Evolutionary conservation across 805 yeast genomes (phyloP).

Genomic region (Cyberlindnera maclurae): DNA sequence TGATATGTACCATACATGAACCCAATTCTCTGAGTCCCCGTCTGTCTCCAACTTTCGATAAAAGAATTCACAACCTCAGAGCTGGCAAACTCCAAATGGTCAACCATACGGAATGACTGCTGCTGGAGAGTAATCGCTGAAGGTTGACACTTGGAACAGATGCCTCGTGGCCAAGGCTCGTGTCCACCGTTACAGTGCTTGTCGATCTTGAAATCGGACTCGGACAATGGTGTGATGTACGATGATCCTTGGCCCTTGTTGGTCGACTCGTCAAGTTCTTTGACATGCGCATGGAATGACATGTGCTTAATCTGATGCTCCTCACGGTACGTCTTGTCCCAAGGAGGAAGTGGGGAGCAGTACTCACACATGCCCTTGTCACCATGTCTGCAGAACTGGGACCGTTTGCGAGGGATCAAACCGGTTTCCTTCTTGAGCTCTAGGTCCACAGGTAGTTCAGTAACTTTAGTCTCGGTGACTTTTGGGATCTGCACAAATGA

Average conservation of each 20-base stretch:
- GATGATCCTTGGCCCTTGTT: slow-evolving; percentile 53
- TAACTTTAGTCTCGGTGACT: slow-evolving; percentile 21
- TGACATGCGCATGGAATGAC: slow-evolving; percentile 78
- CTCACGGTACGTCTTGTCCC: slow-evolving; percentile 73
- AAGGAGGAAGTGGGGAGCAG: slow-evolving; percentile 93
- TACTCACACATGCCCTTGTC: slow-evolving; percentile 97
- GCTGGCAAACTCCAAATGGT: slow-evolving; percentile 86
- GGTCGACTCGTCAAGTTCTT: slow-evolving; percentile 59
- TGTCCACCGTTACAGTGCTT: slow-evolving; percentile 72
- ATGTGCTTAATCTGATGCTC: slow-evolving; percentile 78
- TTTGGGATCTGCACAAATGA: slow-evolving; percentile 11
- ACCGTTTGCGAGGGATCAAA: slow-evolving; percentile 54
- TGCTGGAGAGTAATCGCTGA: slow-evolving; percentile 88
- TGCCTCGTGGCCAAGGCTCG: slow-evolving; percentile 89
- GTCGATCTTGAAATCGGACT: slow-evolving; percentile 60
- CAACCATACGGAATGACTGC: slow-evolving; percentile 92
- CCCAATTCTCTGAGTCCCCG: slow-evolving; percentile 86
- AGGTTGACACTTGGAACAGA: slow-evolving; percentile 95
- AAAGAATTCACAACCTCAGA: slow-evolving; percentile 70
- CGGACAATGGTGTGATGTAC: slow-evolving; percentile 73
- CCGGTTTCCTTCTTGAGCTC: slow-evolving; percentile 63
- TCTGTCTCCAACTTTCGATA: slow-evolving; percentile 85
- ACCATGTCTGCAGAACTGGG: slow-evolving; percentile 74
- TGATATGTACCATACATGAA: slow-evolving; percentile 78
- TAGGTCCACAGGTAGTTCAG: slow-evolving; percentile 63